A percentile compares a stretch with the other conserved stretches of the same genome.
phyloP scores from a whole-genome alignment of 2,329 filamentous ascomycete species.

The Hortaea werneckii region DNA sequence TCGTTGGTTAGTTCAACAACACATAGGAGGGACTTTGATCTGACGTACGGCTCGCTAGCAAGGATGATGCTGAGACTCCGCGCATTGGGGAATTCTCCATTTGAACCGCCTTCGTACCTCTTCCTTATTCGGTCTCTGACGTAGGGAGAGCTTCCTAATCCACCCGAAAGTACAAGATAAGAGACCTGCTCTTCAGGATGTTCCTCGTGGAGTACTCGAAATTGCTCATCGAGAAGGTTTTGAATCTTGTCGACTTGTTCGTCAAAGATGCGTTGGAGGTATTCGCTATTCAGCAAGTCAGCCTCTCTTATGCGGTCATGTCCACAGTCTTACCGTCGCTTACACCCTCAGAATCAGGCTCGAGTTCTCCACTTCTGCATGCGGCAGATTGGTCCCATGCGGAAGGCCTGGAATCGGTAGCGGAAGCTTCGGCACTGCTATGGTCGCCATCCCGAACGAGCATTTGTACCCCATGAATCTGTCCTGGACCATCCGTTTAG shows the following conservation, averaged over 20 bases:
- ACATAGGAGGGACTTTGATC: neutral
- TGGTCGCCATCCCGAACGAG: slow-evolving; percentile 7
- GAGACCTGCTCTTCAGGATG: neutral
- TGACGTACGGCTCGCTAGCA: slow-evolving; percentile 8
- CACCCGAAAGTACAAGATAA: slow-evolving; percentile 1
- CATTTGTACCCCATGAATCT: slow-evolving; percentile 9
- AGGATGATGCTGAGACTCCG: slow-evolving; percentile 4
- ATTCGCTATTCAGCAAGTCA: neutral
- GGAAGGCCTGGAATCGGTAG: slow-evolving; percentile 8
- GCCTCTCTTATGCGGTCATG: too few species aligned
- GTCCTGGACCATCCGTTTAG: slow-evolving; percentile 8
- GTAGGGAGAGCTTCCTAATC: slow-evolving; percentile 1
- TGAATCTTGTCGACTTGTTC: neutral
- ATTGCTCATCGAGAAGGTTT: neutral
- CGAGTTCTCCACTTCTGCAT: slow-evolving; percentile 9
- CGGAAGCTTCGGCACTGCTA: slow-evolving; percentile 7
- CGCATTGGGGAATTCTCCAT: neutral
- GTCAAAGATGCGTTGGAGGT: slow-evolving; percentile 1
- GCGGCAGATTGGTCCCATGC: slow-evolving; percentile 3
- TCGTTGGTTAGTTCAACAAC: neutral
- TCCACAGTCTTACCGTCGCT: neutral
- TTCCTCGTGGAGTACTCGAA: neutral
- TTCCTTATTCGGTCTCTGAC: neutral
- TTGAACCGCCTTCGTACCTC: neutral
- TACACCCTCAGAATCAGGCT: slow-evolving; percentile 3